Base-by-base conservation (phyloP, 208 protist species). In the Wallacemonas rigidus region DNA sequence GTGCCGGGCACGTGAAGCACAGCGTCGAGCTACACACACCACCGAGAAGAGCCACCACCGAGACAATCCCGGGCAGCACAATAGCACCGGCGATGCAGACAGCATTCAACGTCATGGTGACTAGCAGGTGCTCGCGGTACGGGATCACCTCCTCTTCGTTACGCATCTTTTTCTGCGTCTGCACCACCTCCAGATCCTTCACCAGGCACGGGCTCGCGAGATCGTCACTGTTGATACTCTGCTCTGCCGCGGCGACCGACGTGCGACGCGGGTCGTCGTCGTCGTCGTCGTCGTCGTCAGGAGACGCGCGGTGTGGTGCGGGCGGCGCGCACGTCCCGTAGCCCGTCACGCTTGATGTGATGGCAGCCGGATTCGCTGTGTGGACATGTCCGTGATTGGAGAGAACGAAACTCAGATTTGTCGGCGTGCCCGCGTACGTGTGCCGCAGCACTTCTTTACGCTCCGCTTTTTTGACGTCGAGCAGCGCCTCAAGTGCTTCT, bases 1-100 rank as follows among this genome's bases (percentile, higher is more conserved):
- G 56, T 17, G 85, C 85, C 17, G 89, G 89, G 45, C 81, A 77
- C 26, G 74, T 81, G 58, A 94, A 91, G 72, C 82, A 91, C 40
- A 94, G 67, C 11, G 77, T 86, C 38, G 77, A 81, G 74, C 79
- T 87, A 67, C 89, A 94, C 57, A 91, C 11, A 2, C 80, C 87
- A 15, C 89, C 89, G 1, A 94, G 76, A 6, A 91, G 72, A 1
- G 89, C 63, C 8, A 90, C 82, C 2, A 94, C 75, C 0, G 79
- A 71, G 5, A 89, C 86, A 40, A 94, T 85, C 4, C 85, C 81
- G 2, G 86, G 89, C 6, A 79, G 65, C 6, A 90, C 39, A 3
- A 94, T 72, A n/a, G 89, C 89, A 9, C 73, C 77, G 0, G 81
- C 58, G 6, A 94, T 40, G 53, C 82, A 91, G 3, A 73, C 8